Evolutionary conservation across 108 stramenopile genomes (phyloP).

Genomic region (Pseudonitzschia pungens): DNA sequence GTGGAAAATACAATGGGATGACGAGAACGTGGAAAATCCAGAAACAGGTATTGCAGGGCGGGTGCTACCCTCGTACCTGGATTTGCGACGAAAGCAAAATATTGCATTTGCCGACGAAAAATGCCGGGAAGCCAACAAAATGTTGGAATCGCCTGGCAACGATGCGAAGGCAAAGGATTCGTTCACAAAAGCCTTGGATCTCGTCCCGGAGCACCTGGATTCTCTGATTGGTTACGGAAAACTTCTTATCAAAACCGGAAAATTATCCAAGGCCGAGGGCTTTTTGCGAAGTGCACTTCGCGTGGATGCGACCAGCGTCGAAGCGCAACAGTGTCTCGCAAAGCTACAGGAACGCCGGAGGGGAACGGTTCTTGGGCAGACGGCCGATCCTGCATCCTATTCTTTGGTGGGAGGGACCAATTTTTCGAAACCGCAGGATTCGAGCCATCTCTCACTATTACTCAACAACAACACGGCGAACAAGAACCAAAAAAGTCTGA

Average conservation of each 20-base stretch:
- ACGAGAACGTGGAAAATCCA: neutral
- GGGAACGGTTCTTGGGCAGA: neutral
- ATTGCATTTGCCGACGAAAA: conserved; percentile 23
- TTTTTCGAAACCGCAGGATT: neutral
- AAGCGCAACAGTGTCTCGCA: conserved; percentile 5
- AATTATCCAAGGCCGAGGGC: conserved; percentile 2
- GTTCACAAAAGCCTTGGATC: conserved; percentile 29
- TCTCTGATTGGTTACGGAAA: conserved; percentile 22
- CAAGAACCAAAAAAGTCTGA: neutral
- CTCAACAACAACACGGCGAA: neutral
- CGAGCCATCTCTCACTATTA: neutral
- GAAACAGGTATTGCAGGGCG: neutral
- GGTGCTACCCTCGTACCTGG: conserved; percentile 17
- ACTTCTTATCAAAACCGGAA: conserved; percentile 4
- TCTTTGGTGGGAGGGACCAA: neutral
- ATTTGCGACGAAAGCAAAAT: conserved; percentile 40
- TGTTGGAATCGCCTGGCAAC: neutral
- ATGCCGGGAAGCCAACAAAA: neutral
- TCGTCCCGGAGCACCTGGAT: conserved; percentile 33
- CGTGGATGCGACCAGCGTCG: conserved; percentile 20
- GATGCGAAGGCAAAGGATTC: conserved; percentile 14
- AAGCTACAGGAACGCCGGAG: neutral
- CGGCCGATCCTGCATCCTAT: neutral
- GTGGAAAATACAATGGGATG: neutral
- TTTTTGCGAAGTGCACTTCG: conserved; percentile 2